Evolutionary conservation across 202 grass and related monocot species (phyloP).

Genomic region (Hordeum pubiflorum): DNA sequence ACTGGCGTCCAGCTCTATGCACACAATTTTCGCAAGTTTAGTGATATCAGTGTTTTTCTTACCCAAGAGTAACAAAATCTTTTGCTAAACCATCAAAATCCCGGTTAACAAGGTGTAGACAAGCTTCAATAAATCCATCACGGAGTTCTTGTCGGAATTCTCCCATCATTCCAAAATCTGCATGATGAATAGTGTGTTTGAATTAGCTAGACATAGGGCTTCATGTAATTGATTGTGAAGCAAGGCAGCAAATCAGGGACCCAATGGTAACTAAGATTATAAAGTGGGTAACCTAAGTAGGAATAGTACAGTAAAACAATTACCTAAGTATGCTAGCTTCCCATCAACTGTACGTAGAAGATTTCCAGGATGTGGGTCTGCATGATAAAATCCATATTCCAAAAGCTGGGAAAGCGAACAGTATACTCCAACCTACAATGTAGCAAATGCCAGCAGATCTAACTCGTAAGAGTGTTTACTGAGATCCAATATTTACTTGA

Average conservation of each 20-base stretch:
- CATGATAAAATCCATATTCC: conserved; percentile 98
- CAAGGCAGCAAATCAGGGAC: neutral
- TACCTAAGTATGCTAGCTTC: conserved; percentile 94
- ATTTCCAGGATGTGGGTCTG: conserved; percentile 97
- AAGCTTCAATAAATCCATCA: conserved; percentile 95
- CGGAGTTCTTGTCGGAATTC: conserved; percentile 89
- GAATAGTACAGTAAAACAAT: neutral
- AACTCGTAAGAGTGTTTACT: neutral
- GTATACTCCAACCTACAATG: conserved; percentile 83
- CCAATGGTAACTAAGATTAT: conserved; percentile 10
- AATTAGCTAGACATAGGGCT: conserved; percentile 21
- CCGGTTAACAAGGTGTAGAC: conserved; percentile 96
- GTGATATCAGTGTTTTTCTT: conserved; percentile 29
- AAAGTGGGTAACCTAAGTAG: neutral
- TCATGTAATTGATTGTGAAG: neutral
- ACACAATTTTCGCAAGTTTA: neutral
- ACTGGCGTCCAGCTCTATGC: neutral
- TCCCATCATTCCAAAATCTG: conserved; percentile 99
- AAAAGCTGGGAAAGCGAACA: conserved; percentile 97
- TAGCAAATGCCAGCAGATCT: conserved; percentile 17
- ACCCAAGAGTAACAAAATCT: conserved; percentile 96
- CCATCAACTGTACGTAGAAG: conserved; percentile 83
- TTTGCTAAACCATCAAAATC: conserved; percentile 99
- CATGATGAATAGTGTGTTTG: conserved; percentile 25
- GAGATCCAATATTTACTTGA: neutral